Conservation (phyloP, 2,329 filamentous ascomycete species). For the Fusarium caatingaense region DNA sequence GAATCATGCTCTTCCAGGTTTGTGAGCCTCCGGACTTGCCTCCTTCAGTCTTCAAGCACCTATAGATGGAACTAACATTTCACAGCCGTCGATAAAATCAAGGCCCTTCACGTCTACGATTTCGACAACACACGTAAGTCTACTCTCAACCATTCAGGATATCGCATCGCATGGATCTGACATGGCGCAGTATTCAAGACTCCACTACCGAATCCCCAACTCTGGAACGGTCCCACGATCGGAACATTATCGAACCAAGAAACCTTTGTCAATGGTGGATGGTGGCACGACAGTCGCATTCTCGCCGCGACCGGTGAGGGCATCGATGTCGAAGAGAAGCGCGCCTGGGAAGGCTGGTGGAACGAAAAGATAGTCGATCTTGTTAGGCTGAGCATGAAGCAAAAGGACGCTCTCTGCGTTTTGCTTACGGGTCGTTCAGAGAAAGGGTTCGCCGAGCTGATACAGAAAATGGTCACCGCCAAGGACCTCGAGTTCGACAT, state of each 20-base stretch:
- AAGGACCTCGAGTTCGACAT: slow-evolving; percentile 89
- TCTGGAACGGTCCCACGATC: slow-evolving; percentile 86
- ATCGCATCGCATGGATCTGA: slow-evolving; percentile 2
- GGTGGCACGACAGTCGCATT: slow-evolving; percentile 95
- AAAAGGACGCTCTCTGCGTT: slow-evolving; percentile 86
- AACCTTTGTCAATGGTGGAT: slow-evolving; percentile 83
- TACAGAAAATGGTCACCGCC: slow-evolving; percentile 83
- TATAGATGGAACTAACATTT: slow-evolving; percentile 27
- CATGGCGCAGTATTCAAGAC: slow-evolving; percentile 80
- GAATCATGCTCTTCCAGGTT: slow-evolving; percentile 77
- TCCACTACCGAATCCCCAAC: slow-evolving; percentile 85
- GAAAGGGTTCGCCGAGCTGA: slow-evolving; percentile 77
- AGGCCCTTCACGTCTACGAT: slow-evolving; percentile 90
- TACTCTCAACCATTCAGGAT: background rate
- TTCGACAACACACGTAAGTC: slow-evolving; percentile 92
- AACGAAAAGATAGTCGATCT: slow-evolving; percentile 90
- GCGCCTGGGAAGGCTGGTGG: slow-evolving; percentile 95
- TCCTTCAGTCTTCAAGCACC: background rate
- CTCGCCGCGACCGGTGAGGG: slow-evolving; percentile 88
- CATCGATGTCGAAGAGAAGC: slow-evolving; percentile 80
- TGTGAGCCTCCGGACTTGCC: slow-evolving; percentile 30
- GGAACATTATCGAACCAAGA: slow-evolving; percentile 81
- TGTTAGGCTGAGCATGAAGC: slow-evolving; percentile 81
- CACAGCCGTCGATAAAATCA: slow-evolving; percentile 74
- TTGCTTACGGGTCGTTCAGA: slow-evolving; percentile 90